phyloP scores from a whole-genome alignment of 2,329 filamentous ascomycete genomes.

The Metarhizium rileyi region DNA sequence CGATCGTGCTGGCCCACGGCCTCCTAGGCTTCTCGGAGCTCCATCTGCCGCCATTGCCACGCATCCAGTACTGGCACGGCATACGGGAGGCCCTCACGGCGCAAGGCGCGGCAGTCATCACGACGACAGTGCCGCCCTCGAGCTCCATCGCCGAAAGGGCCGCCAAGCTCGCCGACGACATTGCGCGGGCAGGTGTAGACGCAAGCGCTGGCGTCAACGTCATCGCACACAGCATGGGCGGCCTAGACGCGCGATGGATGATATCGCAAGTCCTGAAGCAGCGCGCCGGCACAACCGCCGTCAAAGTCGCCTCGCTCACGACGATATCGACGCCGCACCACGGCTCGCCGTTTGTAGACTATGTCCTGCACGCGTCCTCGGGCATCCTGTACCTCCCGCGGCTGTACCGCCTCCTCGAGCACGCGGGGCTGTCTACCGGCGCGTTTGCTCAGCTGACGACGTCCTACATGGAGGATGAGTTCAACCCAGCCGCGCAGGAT shows the following conservation, averaged over 20 bases:
- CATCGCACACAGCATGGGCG: conserved; percentile 60
- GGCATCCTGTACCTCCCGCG: conserved; percentile 40
- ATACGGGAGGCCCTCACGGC: conserved; percentile 47
- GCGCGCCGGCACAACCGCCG: conserved; percentile 5
- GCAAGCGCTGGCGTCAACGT: conserved; percentile 53
- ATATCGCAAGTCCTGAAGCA: conserved; percentile 43
- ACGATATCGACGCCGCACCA: conserved; percentile 47
- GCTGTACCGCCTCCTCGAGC: conserved; percentile 41
- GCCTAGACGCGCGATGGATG: conserved; percentile 57
- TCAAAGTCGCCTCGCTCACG: conserved; percentile 40
- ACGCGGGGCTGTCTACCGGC: conserved; percentile 44
- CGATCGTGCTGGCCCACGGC: conserved; percentile 56
- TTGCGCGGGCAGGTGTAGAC: conserved; percentile 22
- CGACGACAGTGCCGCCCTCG: conserved; percentile 51
- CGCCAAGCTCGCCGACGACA: conserved; percentile 43
- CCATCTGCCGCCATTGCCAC: conserved; percentile 39
- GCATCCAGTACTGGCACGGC: conserved; percentile 55
- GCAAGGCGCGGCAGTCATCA: conserved; percentile 46
- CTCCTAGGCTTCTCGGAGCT: conserved; percentile 55
- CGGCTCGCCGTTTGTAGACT: conserved; percentile 47
- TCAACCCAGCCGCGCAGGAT: conserved; percentile 49
- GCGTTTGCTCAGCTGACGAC: conserved; percentile 53
- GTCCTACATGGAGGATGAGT: conserved; percentile 46
- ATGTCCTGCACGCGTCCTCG: conserved; percentile 29
- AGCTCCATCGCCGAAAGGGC: conserved; percentile 52